phyloP scores from a whole-genome alignment of 176 grass and related monocot genomes.

The Cocos nucifera region DNA sequence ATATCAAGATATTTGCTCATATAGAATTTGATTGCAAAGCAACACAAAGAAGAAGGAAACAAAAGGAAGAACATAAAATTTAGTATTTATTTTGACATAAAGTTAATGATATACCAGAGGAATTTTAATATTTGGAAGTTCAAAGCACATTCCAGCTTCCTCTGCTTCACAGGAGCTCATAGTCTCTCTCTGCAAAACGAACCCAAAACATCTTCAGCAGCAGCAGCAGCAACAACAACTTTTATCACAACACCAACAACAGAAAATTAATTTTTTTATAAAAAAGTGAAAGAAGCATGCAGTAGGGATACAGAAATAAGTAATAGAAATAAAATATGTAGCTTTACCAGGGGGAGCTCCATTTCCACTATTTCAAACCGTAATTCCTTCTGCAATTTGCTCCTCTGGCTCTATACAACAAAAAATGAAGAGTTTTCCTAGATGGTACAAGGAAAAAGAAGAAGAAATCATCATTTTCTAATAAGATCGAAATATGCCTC shows the following conservation, averaged over 20 bases:
- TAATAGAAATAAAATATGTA: constrained; percentile 3
- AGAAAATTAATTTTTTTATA: constrained; percentile 15
- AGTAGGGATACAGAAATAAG: no score
- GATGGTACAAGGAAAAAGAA: constrained; percentile 11
- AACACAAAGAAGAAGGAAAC: background rate
- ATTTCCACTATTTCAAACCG: constrained; percentile 66
- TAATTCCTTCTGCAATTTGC: constrained; percentile 35
- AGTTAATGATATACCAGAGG: constrained; percentile 38
- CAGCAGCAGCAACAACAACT: no score
- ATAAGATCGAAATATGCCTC: background rate
- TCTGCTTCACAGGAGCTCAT: constrained; percentile 24
- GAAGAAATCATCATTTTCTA: constrained; percentile 7
- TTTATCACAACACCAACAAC: background rate
- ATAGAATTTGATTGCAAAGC: background rate
- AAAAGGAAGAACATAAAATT: constrained; percentile 8
- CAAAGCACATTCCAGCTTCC: constrained; percentile 24
- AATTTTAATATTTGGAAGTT: constrained; percentile 32
- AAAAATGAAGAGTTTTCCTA: background rate
- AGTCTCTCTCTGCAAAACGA: constrained; percentile 28
- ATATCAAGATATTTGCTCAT: no score
- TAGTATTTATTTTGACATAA: constrained; percentile 14
- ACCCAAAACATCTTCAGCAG: no score
- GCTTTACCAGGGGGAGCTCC: constrained; percentile 51
- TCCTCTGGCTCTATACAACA: constrained; percentile 30
- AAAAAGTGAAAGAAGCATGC: background rate